A percentile compares a stretch with the other conserved stretches of the same genome.
Conservation (phyloP, 78 protist genomes). For the Anaeramoeba flamelloides region DNA sequence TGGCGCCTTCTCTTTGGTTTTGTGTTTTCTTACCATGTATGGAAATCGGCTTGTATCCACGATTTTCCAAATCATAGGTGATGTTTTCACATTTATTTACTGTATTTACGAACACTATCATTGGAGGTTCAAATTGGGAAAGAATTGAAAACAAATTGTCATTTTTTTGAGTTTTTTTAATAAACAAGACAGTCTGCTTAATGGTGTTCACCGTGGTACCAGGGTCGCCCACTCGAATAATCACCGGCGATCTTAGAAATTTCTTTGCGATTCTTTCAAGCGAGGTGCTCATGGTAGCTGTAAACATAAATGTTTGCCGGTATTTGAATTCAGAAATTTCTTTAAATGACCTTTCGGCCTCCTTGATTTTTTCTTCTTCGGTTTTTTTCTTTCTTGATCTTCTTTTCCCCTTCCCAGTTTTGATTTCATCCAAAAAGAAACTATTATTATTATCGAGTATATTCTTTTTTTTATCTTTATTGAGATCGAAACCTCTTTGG, state of each 20-base stretch:
- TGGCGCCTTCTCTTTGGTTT: slow-evolving; percentile 42
- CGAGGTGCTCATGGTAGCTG: slow-evolving; percentile 71
- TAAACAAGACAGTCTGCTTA: slow-evolving; percentile 40
- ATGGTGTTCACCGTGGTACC: slow-evolving; percentile 54
- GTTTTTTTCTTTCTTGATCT: not conserved
- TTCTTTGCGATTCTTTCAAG: slow-evolving; percentile 55
- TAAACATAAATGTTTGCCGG: slow-evolving; percentile 57
- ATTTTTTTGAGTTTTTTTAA: slow-evolving; percentile 20
- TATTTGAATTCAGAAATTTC: slow-evolving; percentile 4
- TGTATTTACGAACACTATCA: slow-evolving; percentile 60
- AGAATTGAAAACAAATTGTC: slow-evolving; percentile 3
- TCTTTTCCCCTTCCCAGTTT: not conserved
- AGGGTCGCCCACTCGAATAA: slow-evolving; percentile 52
- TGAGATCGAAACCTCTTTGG: not conserved
- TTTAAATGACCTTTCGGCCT: not conserved
- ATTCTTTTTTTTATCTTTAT: no score
- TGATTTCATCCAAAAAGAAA: not conserved
- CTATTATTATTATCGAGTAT: not conserved
- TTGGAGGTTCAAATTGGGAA: slow-evolving; percentile 45
- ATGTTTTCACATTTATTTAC: slow-evolving; percentile 33
- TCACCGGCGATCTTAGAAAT: slow-evolving; percentile 49
- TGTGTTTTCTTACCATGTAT: slow-evolving; percentile 41
- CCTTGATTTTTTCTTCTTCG: not conserved
- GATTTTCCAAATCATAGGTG: not conserved
- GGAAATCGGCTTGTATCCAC: slow-evolving; percentile 12